Evolutionary conservation across 208 protist species (phyloP).

Genomic region (Crithidia fasciculata): DNA sequence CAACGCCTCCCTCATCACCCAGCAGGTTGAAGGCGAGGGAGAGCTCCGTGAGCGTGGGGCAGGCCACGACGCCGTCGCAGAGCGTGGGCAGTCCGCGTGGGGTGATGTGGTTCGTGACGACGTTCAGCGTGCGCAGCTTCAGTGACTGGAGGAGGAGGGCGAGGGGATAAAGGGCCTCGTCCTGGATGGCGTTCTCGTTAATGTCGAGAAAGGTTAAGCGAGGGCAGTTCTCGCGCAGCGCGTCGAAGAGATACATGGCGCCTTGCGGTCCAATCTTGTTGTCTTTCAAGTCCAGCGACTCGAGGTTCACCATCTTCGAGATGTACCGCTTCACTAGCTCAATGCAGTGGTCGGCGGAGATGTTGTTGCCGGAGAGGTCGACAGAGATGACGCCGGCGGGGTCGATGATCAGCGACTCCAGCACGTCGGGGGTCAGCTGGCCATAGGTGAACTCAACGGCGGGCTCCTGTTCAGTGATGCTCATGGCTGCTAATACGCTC

Average conservation of each 20-base stretch:
- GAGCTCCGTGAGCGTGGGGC: conserved; percentile 56
- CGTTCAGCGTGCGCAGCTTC: conserved; percentile 61
- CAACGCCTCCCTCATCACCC: conserved; percentile 62
- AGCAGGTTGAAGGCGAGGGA: conserved; percentile 83
- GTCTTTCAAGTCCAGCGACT: conserved; percentile 81
- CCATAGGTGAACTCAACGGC: conserved; percentile 69
- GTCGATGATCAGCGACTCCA: conserved; percentile 47
- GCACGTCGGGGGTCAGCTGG: conserved; percentile 57
- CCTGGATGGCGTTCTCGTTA: conserved; percentile 85
- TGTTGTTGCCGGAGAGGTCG: conserved; percentile 83
- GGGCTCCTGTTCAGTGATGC: conserved; percentile 10
- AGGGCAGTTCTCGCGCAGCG: conserved; percentile 60
- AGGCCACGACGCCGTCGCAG: conserved; percentile 71
- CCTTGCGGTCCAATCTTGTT: conserved; percentile 80
- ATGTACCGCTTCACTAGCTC: conserved; percentile 62
- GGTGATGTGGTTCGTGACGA: conserved; percentile 84
- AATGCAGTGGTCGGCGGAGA: conserved; percentile 53
- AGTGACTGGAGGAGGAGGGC: conserved; percentile 58
- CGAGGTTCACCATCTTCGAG: conserved; percentile 59
- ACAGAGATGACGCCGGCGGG: conserved; percentile 53
- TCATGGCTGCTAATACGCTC: conserved; percentile 3
- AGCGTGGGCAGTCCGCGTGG: conserved; percentile 73
- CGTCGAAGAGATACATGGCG: conserved; percentile 62
- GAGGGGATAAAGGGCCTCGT: conserved; percentile 68
- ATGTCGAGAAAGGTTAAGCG: conserved; percentile 77